Evolutionary conservation across 768 basidiomycete species (phyloP), one percentile per base, ranked within the genome.

Genomic region (Rhodotorula taiwanensis): DNA sequence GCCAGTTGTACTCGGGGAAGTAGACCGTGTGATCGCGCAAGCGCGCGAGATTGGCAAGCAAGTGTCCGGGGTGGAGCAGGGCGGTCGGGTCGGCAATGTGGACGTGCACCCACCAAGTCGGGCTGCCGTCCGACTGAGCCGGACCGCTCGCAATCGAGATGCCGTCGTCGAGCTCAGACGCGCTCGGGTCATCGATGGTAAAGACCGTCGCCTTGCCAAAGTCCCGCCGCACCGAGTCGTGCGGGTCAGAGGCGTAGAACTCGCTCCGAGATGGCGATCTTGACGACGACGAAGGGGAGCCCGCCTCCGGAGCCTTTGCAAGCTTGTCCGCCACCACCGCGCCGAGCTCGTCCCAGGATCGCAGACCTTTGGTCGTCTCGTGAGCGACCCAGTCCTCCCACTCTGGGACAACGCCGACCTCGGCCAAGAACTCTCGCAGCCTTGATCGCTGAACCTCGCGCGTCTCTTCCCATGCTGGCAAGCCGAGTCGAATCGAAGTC

Each of bases 31-130:
- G 73, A 5, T 77, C 78, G 60, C 79, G 77, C 49, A 77, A 71
- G 8, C 79, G 77, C 1, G 93, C 93, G 8, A 78, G 75, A 31
- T 78, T 76, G 1, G 86, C 80, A 4, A 91, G 72, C 10, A 77
- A 69, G 73, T 93, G 86, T 2, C 79, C 80, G 0, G 87, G 87
- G 25, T 85, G 86, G 30, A 99, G 79, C 52, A 86, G 69, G 16
- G 85, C 79, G 3, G 89, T 90, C 1, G 93, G 93, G 74, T 99
- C 95, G 15, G 95, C 93, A 59, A 99, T 81, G 73, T 98, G 95
- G 30, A 86, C 80, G 71, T 97, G 93, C 16, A 94, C 73, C 94
- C 95, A 98, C 49, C 77, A 73, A 25, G 75, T 79, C 21, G 79
- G 81, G 4, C 83, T 82, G 52, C 87, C 83, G 6, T 77, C 76